Percentiles rank a stretch among this genome's conserved stretches.
Conservation (phyloP, 1,284 basidiomycete genomes). For the Peniophora sp. region DNA sequence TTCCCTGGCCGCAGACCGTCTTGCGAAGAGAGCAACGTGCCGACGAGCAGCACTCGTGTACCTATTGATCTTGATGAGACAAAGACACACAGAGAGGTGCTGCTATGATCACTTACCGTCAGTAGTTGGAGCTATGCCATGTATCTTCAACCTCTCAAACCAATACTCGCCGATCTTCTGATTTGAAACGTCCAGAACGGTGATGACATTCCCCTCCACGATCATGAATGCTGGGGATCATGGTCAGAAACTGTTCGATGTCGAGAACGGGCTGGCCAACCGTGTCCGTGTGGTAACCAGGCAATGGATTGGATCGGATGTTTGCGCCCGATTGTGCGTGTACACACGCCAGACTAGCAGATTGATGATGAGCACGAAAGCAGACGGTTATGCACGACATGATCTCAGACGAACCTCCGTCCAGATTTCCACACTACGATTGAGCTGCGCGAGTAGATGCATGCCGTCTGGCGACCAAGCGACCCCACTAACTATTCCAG, state of each 20-base stretch:
- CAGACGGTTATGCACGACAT: too few relatives aligned
- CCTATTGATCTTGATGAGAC: too few relatives aligned
- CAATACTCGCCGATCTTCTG: constrained; percentile 45
- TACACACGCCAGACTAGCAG: constrained; percentile 53
- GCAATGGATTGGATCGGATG: constrained; percentile 56
- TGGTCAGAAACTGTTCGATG: neutral
- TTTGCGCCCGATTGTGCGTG: constrained; percentile 59
- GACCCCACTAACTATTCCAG: constrained; percentile 72
- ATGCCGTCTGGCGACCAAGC: constrained; percentile 70
- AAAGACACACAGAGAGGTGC: too few relatives aligned
- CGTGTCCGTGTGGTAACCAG: constrained; percentile 64
- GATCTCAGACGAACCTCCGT: constrained; percentile 32
- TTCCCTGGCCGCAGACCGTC: constrained; percentile 65
- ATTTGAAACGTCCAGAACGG: constrained; percentile 32
- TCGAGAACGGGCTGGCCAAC: constrained; percentile 26
- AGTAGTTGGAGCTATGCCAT: constrained; percentile 67
- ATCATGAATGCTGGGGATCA: constrained; percentile 43
- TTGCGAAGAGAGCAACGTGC: constrained; percentile 53
- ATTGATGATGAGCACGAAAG: too few relatives aligned
- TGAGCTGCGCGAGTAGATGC: constrained; percentile 57
- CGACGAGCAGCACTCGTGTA: constrained; percentile 58
- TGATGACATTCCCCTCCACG: constrained; percentile 43
- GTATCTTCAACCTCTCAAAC: constrained; percentile 59
- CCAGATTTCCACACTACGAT: constrained; percentile 71
- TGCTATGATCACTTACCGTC: constrained; percentile 48